Evolutionary conservation across 1,284 basidiomycete genomes (phyloP).

Genomic region (Phylloboletellus chloephorus): DNA sequence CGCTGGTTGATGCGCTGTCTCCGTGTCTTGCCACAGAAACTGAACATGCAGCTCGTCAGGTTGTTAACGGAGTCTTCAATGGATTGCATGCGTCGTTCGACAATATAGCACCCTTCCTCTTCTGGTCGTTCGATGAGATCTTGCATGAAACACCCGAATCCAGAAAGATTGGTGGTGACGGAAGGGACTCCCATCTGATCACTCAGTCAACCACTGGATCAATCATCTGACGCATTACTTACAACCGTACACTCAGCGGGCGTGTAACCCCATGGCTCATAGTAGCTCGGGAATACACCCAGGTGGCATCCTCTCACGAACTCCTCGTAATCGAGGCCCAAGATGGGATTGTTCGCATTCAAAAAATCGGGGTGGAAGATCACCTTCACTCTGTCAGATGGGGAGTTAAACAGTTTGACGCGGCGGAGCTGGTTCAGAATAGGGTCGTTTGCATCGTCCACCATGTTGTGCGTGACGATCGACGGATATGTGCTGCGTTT

Average conservation of each 20-base stretch:
- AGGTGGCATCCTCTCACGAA: conserved; percentile 97
- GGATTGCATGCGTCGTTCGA: conserved; percentile 86
- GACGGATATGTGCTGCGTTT: conserved; percentile 92
- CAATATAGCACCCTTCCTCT: conserved; percentile 91
- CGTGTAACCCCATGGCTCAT: conserved; percentile 91
- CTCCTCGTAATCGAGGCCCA: conserved; percentile 97
- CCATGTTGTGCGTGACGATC: conserved; percentile 97
- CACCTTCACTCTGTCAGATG: conserved; percentile 86
- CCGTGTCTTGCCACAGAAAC: conserved; percentile 84
- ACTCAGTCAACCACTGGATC: conserved; percentile 12
- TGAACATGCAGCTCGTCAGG: conserved; percentile 69
- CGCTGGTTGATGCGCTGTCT: conserved; percentile 97
- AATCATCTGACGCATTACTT: conserved; percentile 28
- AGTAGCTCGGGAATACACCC: conserved; percentile 96
- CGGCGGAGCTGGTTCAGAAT: conserved; percentile 93
- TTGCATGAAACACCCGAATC: conserved; percentile 98
- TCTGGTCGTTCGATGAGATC: conserved; percentile 91
- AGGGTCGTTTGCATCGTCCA: conserved; percentile 86
- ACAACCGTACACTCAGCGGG: conserved; percentile 83
- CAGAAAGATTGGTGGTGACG: conserved; percentile 95
- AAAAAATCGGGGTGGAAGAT: conserved; percentile 99
- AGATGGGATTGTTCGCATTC: conserved; percentile 95
- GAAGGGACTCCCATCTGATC: conserved; percentile 92
- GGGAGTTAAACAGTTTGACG: conserved; percentile 86
- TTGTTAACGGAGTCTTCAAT: conserved; percentile 88